phyloP scores from a whole-genome alignment of 164 flowering plant species.

The Dillenia suffruticosa region DNA sequence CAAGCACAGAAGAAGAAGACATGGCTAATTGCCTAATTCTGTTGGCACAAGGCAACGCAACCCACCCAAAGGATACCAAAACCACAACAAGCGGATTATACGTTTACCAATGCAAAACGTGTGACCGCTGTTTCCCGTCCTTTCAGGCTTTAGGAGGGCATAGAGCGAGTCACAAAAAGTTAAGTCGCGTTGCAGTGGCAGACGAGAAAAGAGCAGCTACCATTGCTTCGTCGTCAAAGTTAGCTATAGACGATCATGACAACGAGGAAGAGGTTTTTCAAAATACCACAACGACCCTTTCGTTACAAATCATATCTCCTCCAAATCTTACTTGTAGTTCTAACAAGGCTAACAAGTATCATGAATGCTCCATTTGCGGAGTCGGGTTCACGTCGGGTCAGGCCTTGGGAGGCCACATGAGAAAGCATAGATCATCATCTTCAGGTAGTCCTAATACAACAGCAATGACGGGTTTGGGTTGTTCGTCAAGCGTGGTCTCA shows the following conservation, averaged over 20 bases:
- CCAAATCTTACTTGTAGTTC: background rate
- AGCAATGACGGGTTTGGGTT: too few species aligned
- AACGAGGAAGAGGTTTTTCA: too few species aligned
- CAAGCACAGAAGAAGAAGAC: constrained; percentile 40
- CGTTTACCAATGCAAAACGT: constrained; percentile 51
- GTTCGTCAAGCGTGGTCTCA: background rate
- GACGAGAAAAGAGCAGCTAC: too few species aligned
- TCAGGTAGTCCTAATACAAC: too few species aligned
- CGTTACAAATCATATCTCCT: constrained; percentile 23
- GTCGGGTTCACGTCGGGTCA: constrained; percentile 63
- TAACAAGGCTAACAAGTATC: constrained; percentile 12
- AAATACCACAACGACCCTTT: constrained; percentile 16
- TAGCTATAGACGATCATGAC: too few species aligned
- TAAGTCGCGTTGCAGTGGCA: background rate
- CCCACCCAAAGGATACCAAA: background rate
- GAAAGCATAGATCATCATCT: constrained; percentile 35
- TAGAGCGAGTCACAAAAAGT: constrained; percentile 58
- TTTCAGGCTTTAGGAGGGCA: constrained; percentile 69
- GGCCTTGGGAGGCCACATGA: constrained; percentile 69
- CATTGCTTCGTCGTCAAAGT: too few species aligned
- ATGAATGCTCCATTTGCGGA: constrained; percentile 57
- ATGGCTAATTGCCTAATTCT: constrained; percentile 60
- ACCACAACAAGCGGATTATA: constrained; percentile 5
- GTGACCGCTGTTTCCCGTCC: constrained; percentile 45
- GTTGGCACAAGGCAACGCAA: constrained; percentile 30